Conservation (phyloP, 2,329 filamentous ascomycete species). For the Aspergillus sp. region DNA sequence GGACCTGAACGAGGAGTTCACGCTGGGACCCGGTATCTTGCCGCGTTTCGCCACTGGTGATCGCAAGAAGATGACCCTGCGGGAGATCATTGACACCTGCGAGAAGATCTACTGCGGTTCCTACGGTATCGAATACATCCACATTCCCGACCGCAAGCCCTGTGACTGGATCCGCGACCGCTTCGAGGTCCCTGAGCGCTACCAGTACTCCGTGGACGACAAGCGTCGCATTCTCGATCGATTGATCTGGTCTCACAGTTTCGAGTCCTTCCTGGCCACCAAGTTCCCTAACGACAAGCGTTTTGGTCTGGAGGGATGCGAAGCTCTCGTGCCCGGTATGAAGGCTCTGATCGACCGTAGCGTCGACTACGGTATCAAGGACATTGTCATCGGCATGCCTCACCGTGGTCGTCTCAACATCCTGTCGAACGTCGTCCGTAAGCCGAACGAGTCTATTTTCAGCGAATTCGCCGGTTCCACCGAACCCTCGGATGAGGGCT, state of each 20-base stretch:
- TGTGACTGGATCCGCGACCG: slow-evolving; percentile 98
- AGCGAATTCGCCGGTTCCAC: slow-evolving; percentile 89
- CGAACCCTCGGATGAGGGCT: slow-evolving; percentile 87
- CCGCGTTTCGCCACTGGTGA: slow-evolving; percentile 84
- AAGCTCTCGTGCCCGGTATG: slow-evolving; percentile 96
- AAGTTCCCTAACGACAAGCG: slow-evolving; percentile 99
- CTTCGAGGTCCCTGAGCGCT: slow-evolving; percentile 85
- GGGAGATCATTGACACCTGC: slow-evolving; percentile 87
- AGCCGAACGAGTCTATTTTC: slow-evolving; percentile 99
- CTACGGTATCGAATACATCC: slow-evolving; percentile 98
- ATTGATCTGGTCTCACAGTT: slow-evolving; percentile 96
- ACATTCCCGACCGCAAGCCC: slow-evolving; percentile 93
- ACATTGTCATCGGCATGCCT: slow-evolving; percentile 99
- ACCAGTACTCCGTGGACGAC: slow-evolving; percentile 96
- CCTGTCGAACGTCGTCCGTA: slow-evolving; percentile 94
- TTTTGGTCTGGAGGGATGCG: slow-evolving; percentile 95
- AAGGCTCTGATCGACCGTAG: slow-evolving; percentile 97
- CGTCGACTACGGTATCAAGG: slow-evolving; percentile 96
- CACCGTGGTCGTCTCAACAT: slow-evolving; percentile 98
- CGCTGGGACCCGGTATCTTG: slow-evolving; percentile 85
- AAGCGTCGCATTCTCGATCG: slow-evolving; percentile 96
- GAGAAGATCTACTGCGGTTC: slow-evolving; percentile 95
- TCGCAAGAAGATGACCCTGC: slow-evolving; percentile 90
- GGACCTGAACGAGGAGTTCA: slow-evolving; percentile 87
- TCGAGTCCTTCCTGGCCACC: slow-evolving; percentile 87